Percentiles rank a stretch among this genome's conserved stretches.
Evolutionary conservation across 176 grass and related monocot genomes (phyloP).

Genomic region (Raddia guianensis): DNA sequence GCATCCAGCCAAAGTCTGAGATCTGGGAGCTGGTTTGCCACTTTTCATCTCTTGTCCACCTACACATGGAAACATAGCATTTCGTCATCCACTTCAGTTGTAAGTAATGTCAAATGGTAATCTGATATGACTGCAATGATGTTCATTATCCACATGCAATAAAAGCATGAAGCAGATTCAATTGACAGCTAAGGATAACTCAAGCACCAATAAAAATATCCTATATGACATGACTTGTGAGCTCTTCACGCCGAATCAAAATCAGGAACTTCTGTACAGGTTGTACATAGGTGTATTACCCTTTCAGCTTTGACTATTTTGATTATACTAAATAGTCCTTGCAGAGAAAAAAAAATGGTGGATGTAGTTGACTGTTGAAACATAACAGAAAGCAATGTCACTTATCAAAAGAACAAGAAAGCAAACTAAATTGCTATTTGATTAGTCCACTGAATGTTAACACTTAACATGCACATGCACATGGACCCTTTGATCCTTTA

Average conservation of each 20-base stretch:
- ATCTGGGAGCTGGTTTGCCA: slow-evolving; percentile 56
- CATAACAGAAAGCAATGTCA: neutral
- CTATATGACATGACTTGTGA: neutral
- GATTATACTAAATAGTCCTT: neutral
- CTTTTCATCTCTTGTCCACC: slow-evolving; percentile 61
- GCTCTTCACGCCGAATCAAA: neutral
- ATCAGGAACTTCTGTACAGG: neutral
- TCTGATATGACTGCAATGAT: neutral
- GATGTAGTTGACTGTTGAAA: neutral
- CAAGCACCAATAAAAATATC: slow-evolving; percentile 20
- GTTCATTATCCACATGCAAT: neutral
- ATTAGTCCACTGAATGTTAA: neutral
- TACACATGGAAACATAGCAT: slow-evolving; percentile 30
- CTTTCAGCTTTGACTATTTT: neutral
- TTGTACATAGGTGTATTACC: neutral
- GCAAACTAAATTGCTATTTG: slow-evolving; percentile 7
- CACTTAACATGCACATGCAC: neutral
- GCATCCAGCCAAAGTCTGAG: slow-evolving; percentile 82
- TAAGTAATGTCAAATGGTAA: neutral
- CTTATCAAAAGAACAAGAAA: slow-evolving; percentile 7
- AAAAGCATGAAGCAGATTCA: slow-evolving; percentile 6
- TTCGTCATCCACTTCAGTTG: slow-evolving; percentile 20
- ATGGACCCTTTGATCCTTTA: neutral
- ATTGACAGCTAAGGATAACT: neutral
- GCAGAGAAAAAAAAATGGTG: neutral